Evolutionary conservation across 768 basidiomycete species (phyloP).

Genomic region (Russula earlei): DNA sequence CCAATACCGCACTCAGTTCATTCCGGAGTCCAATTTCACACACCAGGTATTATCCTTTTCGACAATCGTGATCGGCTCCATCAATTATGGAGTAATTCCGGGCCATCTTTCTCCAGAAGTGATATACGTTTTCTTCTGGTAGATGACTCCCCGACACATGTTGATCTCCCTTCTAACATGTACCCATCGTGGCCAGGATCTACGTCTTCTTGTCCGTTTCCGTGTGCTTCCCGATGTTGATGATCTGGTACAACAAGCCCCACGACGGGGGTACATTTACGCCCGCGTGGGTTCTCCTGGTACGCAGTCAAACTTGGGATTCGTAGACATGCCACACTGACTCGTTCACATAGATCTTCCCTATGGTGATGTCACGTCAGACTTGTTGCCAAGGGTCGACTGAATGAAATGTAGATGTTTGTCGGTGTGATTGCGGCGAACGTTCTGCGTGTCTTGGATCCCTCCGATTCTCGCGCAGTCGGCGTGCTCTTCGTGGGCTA

Average conservation of each 20-base stretch:
- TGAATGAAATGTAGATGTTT: conserved; percentile 31
- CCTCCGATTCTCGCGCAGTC: conserved; percentile 30
- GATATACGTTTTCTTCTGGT: conserved; percentile 40
- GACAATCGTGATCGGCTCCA: conserved; percentile 39
- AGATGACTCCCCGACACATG: neutral
- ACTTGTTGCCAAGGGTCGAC: neutral
- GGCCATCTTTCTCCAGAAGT: conserved; percentile 29
- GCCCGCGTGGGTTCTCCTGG: conserved; percentile 31
- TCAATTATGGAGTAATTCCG: conserved; percentile 35
- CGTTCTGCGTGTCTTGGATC: conserved; percentile 31
- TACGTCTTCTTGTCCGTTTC: conserved; percentile 32
- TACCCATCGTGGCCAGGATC: conserved; percentile 26
- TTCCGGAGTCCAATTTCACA: neutral
- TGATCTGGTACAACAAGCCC: conserved; percentile 41
- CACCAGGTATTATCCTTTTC: conserved; percentile 39
- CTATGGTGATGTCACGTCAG: conserved; percentile 21
- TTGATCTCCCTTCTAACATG: neutral
- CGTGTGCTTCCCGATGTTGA: conserved; percentile 39
- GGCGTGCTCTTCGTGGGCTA: conserved; percentile 37
- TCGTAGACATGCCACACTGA: neutral
- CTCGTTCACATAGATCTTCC: conserved; percentile 26
- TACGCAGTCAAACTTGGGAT: conserved; percentile 22
- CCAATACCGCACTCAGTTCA: neutral
- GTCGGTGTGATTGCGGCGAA: conserved; percentile 41
- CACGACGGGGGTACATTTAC: conserved; percentile 36